Percentiles rank a stretch among this genome's conserved stretches.
Evolutionary conservation across 805 yeast species (phyloP).

Genomic region (Priceomyces castillae): DNA sequence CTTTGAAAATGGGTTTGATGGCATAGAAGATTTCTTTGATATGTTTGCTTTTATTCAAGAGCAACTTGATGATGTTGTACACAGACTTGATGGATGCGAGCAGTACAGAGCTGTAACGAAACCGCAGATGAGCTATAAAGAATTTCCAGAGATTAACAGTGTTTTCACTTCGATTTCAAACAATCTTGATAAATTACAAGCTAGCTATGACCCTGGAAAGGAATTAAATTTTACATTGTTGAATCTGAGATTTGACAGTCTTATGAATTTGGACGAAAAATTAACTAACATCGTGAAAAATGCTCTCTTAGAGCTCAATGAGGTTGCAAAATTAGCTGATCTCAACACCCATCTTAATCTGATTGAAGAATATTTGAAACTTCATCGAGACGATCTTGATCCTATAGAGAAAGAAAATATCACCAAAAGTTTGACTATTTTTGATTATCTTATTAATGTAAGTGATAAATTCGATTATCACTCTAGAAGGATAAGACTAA

Average conservation of each 20-base stretch:
- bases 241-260: conserved; percentile 7
- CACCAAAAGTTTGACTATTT: conserved; percentile 4
- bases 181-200: conserved; percentile 14
- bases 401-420: conserved; percentile 4
- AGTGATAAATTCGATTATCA: conserved; percentile 10
- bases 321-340: conserved; percentile 3
- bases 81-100: conserved; percentile 7
- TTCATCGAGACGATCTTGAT: conserved; percentile 1
- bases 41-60: conserved; percentile 3
- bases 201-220: conserved; percentile 12
- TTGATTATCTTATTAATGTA: conserved; percentile 10
- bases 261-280: conserved; percentile 11
- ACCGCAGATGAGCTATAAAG: conserved; percentile 12
- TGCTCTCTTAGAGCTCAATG: conserved; percentile 2
- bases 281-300: conserved; percentile 3
- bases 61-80: conserved; percentile 8
- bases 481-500: conserved; percentile 5
- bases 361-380: conserved; percentile 6
- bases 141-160: conserved; percentile 14
- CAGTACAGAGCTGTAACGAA: conserved; percentile 6
- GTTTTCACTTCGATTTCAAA: conserved; percentile 10
- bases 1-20: background rate
- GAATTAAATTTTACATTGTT: conserved; percentile 10
- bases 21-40: conserved; percentile 3
- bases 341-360: conserved; percentile 4